Evolutionary conservation across 306 rosid species (phyloP).

Genomic region (Trifolium repens): DNA sequence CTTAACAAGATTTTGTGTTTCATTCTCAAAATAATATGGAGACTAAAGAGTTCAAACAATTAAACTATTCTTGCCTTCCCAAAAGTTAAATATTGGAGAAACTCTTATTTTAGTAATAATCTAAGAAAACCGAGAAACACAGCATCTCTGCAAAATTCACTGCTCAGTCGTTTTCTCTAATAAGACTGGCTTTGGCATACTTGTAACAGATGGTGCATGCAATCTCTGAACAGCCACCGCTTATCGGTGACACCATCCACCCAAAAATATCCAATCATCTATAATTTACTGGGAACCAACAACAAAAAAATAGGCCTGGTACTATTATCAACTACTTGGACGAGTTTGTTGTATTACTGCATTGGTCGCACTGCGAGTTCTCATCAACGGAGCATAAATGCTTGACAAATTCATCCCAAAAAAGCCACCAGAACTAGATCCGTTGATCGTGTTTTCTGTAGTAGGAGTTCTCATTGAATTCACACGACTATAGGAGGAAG

Average conservation of each 20-base stretch:
- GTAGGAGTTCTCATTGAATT: slow-evolving; percentile 33
- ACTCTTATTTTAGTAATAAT: slow-evolving; percentile 28
- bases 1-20: background rate
- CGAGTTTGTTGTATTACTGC: slow-evolving; percentile 63
- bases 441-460: slow-evolving; percentile 42
- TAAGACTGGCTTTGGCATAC: slow-evolving; percentile 53
- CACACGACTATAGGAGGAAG: slow-evolving; percentile 21
- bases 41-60: slow-evolving; percentile 27
- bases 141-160: slow-evolving; percentile 67
- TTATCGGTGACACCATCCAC: slow-evolving; percentile 13
- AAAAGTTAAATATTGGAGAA: slow-evolving; percentile 4
- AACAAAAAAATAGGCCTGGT: slow-evolving; percentile 20
- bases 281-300: slow-evolving; percentile 19
- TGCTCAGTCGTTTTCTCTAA: slow-evolving; percentile 51
- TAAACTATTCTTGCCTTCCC: slow-evolving; percentile 29
- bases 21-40: slow-evolving; percentile 12
- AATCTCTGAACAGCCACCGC: slow-evolving; percentile 25
- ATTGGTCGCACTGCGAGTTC: slow-evolving; percentile 76
- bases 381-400: slow-evolving; percentile 49
- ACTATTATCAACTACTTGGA: slow-evolving; percentile 41
- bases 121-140: slow-evolving; percentile 38
- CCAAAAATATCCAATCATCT: slow-evolving; percentile 35
- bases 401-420: slow-evolving; percentile 57
- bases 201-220: slow-evolving; percentile 39
- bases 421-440: slow-evolving; percentile 64